Conservation (phyloP, 441 rosid genomes). For the Erodium texanum region DNA sequence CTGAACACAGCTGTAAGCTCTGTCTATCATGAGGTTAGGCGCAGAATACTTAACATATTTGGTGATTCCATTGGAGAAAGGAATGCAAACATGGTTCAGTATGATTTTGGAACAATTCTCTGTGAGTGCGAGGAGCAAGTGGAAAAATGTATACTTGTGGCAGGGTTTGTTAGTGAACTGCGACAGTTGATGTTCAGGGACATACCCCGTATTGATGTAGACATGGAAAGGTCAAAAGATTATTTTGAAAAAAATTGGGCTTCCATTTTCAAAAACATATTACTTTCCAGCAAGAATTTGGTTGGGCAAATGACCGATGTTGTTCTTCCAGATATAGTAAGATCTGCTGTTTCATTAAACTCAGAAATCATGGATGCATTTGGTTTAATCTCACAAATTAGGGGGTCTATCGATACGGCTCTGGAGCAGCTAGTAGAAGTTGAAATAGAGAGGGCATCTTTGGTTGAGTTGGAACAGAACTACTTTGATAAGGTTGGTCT, state of each 20-base stretch:
- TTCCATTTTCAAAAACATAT: slow-evolving; percentile 46
- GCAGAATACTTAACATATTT: slow-evolving; percentile 42
- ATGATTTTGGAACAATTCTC: slow-evolving; percentile 41
- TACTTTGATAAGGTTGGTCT: slow-evolving; percentile 80
- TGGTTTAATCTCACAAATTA: slow-evolving; percentile 74
- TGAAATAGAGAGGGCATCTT: slow-evolving; percentile 68
- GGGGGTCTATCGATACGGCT: slow-evolving; percentile 77
- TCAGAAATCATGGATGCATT: slow-evolving; percentile 88
- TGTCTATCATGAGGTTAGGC: slow-evolving; percentile 56
- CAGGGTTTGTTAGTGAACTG: slow-evolving; percentile 58
- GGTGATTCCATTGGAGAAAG: slow-evolving; percentile 34
- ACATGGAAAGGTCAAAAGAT: slow-evolving; percentile 27
- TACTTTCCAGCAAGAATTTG: slow-evolving; percentile 55
- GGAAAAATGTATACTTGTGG: slow-evolving; percentile 65
- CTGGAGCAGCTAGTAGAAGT: slow-evolving; percentile 74
- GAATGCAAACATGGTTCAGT: slow-evolving; percentile 28
- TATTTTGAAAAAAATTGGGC: slow-evolving; percentile 53
- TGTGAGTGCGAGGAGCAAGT: slow-evolving; percentile 71
- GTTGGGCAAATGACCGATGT: slow-evolving; percentile 63
- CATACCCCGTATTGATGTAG: slow-evolving; percentile 25
- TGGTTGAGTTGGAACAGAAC: slow-evolving; percentile 80
- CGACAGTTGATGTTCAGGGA: slow-evolving; percentile 42
- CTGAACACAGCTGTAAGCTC: slow-evolving; percentile 52
- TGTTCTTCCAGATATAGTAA: slow-evolving; percentile 61
- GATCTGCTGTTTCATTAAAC: slow-evolving; percentile 61